phyloP scores from a whole-genome alignment of 2,329 filamentous ascomycete genomes.

The Aureobasidium sp. region DNA sequence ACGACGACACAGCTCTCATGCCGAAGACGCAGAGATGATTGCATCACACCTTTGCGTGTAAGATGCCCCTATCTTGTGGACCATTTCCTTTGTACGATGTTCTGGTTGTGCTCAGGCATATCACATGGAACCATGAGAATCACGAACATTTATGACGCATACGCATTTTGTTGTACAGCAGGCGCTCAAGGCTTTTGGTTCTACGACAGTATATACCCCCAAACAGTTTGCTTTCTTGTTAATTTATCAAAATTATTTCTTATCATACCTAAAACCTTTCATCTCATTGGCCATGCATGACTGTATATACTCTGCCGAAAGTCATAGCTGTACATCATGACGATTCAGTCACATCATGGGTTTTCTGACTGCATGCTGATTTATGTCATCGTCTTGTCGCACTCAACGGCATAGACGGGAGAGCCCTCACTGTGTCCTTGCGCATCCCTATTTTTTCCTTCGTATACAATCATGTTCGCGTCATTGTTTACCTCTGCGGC shows the following conservation, averaged over 20 bases:
- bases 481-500: not conserved
- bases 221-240: not conserved
- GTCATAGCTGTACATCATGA: not conserved
- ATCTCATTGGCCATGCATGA: not conserved
- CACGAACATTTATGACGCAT: not conserved
- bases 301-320: not conserved
- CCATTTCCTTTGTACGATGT: not conserved
- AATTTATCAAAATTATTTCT: not conserved
- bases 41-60: not conserved
- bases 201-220: constrained; percentile 1
- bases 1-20: constrained; percentile 24
- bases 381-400: not conserved
- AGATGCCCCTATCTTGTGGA: not conserved
- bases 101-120: not conserved
- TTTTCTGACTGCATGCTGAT: not conserved
- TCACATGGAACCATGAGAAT: not conserved
- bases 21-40: not conserved
- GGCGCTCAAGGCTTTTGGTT: not conserved
- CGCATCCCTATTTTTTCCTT: not conserved
- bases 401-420: not conserved
- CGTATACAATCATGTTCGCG: not conserved
- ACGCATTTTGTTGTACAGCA: constrained; percentile 1
- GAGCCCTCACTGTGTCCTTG: not conserved
- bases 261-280: not conserved
- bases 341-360: not conserved